Evolutionary conservation across 768 basidiomycete genomes (phyloP).

Genomic region (Brasilioporus rufonigricans): DNA sequence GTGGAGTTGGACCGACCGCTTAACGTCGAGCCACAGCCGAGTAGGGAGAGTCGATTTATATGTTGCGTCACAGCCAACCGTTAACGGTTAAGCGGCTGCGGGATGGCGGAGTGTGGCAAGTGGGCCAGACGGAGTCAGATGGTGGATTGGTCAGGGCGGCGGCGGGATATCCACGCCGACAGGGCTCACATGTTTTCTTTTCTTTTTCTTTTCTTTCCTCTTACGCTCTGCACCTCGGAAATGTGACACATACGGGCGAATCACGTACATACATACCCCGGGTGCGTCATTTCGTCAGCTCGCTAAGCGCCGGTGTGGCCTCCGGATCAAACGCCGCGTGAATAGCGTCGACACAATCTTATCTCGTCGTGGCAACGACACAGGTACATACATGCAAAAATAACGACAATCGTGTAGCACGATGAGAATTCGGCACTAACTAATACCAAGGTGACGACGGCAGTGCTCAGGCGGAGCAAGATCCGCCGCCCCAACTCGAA

Average conservation of each 20-base stretch:
- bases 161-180: background rate
- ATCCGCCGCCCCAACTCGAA: no score
- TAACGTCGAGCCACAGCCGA: background rate
- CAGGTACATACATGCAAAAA: no score
- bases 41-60: background rate
- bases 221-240: background rate
- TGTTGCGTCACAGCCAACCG: no score
- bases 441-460: background rate
- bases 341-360: slow-evolving; percentile 17
- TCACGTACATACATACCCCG: slow-evolving; percentile 16
- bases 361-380: slow-evolving; percentile 14
- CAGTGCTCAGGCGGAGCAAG: background rate
- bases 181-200: background rate
- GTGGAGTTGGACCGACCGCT: background rate
- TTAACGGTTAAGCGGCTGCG: no score
- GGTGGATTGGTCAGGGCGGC: no score
- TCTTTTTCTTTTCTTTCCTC: background rate
- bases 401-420: background rate
- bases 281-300: slow-evolving; percentile 35
- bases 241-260: no score
- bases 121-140: background rate
- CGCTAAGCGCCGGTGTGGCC: background rate
- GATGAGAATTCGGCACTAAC: no score
- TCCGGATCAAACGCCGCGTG: slow-evolving; percentile 25
- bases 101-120: background rate